phyloP scores from a whole-genome alignment of 1,284 basidiomycete species.

The Blastosporella zonata region DNA sequence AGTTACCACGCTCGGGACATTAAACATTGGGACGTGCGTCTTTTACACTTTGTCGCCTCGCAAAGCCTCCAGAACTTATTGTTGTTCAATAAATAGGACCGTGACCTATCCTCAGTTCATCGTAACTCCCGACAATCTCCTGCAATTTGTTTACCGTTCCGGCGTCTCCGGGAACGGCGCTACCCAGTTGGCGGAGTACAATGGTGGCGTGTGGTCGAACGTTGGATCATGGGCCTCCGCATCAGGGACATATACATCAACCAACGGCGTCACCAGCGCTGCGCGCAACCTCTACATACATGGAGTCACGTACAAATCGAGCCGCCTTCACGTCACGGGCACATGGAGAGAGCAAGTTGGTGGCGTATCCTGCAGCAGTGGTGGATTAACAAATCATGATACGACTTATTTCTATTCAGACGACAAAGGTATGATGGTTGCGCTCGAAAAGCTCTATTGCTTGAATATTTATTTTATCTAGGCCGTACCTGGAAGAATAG shows the following conservation, averaged over 20 bases:
- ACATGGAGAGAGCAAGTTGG: conserved; percentile 43
- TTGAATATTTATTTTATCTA: conserved; percentile 12
- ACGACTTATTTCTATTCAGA: conserved; percentile 43
- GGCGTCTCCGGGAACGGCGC: conserved; percentile 43
- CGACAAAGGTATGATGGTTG: conserved; percentile 31
- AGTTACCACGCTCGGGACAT: conserved; percentile 34
- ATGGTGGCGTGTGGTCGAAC: conserved; percentile 35
- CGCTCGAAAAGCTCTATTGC: background rate
- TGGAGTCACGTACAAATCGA: conserved; percentile 37
- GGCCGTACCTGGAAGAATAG: conserved; percentile 42
- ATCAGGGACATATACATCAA: conserved; percentile 37
- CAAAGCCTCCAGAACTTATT: background rate
- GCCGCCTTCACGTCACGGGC: conserved; percentile 37
- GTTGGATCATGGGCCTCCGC: conserved; percentile 43
- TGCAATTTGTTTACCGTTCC: conserved; percentile 43
- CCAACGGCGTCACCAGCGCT: conserved; percentile 34
- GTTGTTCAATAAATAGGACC: conserved; percentile 20
- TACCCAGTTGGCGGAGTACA: conserved; percentile 42
- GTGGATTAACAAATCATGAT: conserved; percentile 43
- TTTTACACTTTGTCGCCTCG: background rate
- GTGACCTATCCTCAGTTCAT: conserved; percentile 46
- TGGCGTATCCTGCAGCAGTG: conserved; percentile 39
- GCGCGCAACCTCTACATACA: conserved; percentile 44
- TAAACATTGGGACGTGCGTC: conserved; percentile 39
- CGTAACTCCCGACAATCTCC: conserved; percentile 38